A percentile compares a stretch with the other conserved stretches of the same genome.
phyloP scores from a whole-genome alignment of 2,329 filamentous ascomycete genomes.

The Plenodomus tracheiphilus region DNA sequence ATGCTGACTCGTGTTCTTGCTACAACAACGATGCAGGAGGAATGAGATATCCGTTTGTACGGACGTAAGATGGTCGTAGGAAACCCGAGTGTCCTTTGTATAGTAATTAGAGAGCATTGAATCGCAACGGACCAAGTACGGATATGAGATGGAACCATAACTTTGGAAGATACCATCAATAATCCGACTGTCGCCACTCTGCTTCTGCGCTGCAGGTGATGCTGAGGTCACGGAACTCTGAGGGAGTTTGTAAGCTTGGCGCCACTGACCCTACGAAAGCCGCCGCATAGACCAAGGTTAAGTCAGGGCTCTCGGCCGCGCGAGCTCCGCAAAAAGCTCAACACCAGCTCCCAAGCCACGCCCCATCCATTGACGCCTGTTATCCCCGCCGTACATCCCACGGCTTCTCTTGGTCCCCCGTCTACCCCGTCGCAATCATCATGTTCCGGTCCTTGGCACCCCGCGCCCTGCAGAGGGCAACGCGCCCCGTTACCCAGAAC shows the following conservation, averaged over 20 bases:
- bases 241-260: constrained; percentile 18
- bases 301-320: constrained; percentile 13
- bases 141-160: neutral
- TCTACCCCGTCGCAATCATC: constrained; percentile 31
- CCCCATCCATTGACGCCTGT: constrained; percentile 45
- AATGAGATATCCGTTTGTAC: constrained; percentile 6
- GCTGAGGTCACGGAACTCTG: neutral
- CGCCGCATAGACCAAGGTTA: constrained; percentile 12
- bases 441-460: constrained; percentile 59
- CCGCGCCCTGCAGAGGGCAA: constrained; percentile 52
- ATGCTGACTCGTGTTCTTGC: constrained; percentile 42
- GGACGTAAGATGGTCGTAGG: neutral
- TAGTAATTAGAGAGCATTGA: neutral
- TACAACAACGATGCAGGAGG: constrained; percentile 46
- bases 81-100: neutral
- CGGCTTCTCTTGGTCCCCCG: constrained; percentile 34
- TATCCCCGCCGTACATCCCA: constrained; percentile 32
- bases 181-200: neutral
- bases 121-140: neutral
- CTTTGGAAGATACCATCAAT: neutral
- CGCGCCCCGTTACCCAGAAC: constrained; percentile 41
- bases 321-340: constrained; percentile 38
- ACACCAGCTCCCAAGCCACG: constrained; percentile 40
- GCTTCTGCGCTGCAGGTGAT: constrained; percentile 1
- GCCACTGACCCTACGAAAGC: constrained; percentile 27